A percentile compares a stretch with the other conserved stretches of the same genome.
Conservation (phyloP, 345 rosid species). For the Eucalyptus coolabah region DNA sequence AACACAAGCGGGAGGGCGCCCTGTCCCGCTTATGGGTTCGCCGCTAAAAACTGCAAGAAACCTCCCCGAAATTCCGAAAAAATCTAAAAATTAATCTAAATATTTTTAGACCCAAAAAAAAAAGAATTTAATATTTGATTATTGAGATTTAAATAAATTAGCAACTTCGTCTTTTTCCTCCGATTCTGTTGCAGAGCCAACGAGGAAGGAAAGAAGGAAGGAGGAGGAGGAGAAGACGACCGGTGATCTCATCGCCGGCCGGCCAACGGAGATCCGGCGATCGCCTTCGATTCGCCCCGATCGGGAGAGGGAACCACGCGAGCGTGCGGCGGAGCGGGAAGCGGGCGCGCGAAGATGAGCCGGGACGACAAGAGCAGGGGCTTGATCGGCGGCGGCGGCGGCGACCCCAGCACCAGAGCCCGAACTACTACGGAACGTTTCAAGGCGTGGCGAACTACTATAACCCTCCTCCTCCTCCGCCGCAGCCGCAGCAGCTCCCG, state of each 20-base stretch:
- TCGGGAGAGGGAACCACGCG: background rate
- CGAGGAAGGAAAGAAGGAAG: background rate
- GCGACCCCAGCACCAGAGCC: constrained; percentile 5
- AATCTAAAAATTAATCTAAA: background rate
- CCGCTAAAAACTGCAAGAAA: background rate
- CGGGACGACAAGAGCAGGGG: constrained; percentile 30
- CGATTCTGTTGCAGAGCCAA: background rate
- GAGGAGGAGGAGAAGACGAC: background rate
- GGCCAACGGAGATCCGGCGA: background rate
- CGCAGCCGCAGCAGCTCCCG: constrained; percentile 6
- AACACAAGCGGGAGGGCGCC: fast-evolving
- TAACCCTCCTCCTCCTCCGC: constrained; percentile 23
- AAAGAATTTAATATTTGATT: background rate
- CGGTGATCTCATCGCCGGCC: background rate
- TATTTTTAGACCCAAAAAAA: too few relatives aligned
- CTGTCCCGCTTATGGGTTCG: fast-evolving
- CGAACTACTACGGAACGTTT: constrained; percentile 64
- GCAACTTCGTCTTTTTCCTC: background rate
- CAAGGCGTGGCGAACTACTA: constrained; percentile 80
- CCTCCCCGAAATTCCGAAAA: background rate
- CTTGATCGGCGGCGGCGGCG: constrained; percentile 1
- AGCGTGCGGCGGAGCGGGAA: background rate
- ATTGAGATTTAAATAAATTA: background rate
- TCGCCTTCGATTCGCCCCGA: background rate
- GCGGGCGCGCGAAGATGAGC: constrained; percentile 13